Evolutionary conservation across 139 green algal genomes (phyloP).

Genomic region (Tetraselmis striata): DNA sequence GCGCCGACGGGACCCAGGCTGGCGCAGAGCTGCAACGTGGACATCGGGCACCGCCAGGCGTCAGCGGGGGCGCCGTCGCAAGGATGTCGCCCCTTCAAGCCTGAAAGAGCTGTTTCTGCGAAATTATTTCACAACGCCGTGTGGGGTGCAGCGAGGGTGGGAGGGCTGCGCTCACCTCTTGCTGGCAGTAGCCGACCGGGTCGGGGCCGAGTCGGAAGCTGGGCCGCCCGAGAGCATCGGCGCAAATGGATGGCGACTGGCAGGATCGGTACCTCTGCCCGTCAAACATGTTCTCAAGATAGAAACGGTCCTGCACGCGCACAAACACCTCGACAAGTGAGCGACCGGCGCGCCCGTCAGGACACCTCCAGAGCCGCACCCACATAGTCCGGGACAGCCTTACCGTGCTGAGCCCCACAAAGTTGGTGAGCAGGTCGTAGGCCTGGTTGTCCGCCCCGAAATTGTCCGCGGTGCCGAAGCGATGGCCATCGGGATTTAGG

Average conservation of each 20-base stretch:
- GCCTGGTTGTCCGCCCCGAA: background rate
- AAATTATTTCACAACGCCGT: no score
- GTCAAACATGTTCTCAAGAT: background rate
- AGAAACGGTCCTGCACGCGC: background rate
- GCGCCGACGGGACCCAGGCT: background rate
- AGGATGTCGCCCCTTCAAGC: no score
- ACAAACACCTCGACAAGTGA: no score
- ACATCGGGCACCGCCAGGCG: no score
- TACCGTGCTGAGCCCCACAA: background rate
- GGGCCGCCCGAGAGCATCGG: background rate
- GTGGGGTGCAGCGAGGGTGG: no score
- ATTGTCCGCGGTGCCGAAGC: background rate
- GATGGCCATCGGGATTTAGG: background rate
- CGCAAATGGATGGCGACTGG: background rate
- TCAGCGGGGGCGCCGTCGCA: no score
- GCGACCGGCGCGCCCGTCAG: no score
- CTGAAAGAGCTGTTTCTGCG: no score
- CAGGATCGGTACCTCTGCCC: background rate
- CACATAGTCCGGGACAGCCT: no score
- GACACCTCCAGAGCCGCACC: no score
- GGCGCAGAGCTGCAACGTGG: no score
- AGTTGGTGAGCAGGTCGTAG: background rate
- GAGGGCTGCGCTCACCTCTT: no score
- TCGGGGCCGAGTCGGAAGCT: background rate
- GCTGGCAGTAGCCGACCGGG: background rate